Base-by-base conservation (phyloP, 805 yeast genomes). In the Monosporozyma yasuniensis region DNA sequence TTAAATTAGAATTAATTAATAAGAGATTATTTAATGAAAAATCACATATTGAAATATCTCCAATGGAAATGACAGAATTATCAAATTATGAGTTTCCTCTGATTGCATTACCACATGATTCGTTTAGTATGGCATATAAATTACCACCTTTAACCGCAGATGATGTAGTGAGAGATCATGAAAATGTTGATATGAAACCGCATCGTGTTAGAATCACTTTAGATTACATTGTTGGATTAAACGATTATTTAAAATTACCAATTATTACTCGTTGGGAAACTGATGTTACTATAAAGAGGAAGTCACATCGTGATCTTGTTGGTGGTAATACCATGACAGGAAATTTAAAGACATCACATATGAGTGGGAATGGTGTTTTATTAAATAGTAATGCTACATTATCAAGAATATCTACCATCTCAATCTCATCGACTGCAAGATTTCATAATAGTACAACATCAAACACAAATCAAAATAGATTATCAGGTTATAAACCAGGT, bases 241-340 rank as follows among this genome's bases (percentile, higher is more conserved):
- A 22, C 16, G 30, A 41, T 14, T 12, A 34, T 12, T 21, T 44
- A 14, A 12, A 16, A 27, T 43, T 55, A 42, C 60, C 64, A 4
- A 52, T 64, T 11, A 37, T 52, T 5, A 66, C 68, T 12, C 45
- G 56, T 18, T 63, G 68, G 68, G 64, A 63, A 43, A 64, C 68
- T 4, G 68, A 63, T 27, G 61, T 65, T 2, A 59, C 66, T 4
- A 45, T 64, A 25, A 61, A 63, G 50, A 55, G 52, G 47, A 30
- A 44, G 32, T 21, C 23, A 12, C 18, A 30, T n/a, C 18, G 42
- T 39, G 42, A 21, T 19, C 42, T 39, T 21, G 16, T 35, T 16
- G 39, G 39, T 18, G 21, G 14, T 7, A 14, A 22, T 16, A 5
- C 27, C 8, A 8, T 25, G 27, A 8, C 27, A 5, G 39, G 39